Percentiles rank a stretch among this genome's conserved stretches.
Conservation (phyloP, 164 flowering plant genomes). For the Vitis amurensis region DNA sequence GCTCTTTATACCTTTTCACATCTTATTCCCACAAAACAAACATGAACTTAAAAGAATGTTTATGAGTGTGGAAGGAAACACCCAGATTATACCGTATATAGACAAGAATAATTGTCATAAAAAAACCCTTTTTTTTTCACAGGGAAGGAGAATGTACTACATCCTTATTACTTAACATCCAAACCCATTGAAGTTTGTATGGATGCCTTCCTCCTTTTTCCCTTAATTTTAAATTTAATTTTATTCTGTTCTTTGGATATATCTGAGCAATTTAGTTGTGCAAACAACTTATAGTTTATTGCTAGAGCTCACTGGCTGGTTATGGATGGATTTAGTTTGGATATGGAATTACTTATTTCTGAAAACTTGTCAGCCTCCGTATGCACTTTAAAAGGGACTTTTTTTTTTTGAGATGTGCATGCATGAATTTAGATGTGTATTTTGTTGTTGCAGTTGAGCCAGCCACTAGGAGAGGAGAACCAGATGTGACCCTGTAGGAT, state of each 20-base stretch:
- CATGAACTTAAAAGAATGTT: too few relatives aligned
- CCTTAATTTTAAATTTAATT: not conserved
- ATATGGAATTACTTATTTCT: conserved; percentile 20
- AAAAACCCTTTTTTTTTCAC: too few relatives aligned
- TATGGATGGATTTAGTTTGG: conserved; percentile 53
- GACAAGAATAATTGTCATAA: too few relatives aligned
- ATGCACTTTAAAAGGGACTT: too few relatives aligned
- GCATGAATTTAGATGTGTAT: not conserved
- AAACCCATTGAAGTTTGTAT: not conserved
- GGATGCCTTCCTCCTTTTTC: not conserved
- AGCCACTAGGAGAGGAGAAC: conserved; percentile 45
- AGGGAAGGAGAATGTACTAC: too few relatives aligned
- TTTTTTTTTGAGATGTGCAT: not conserved
- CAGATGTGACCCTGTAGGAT: conserved; percentile 42
- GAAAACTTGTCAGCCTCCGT: not conserved
- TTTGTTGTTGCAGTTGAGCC: conserved; percentile 36
- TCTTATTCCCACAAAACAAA: too few relatives aligned
- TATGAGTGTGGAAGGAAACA: too few relatives aligned
- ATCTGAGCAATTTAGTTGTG: conserved; percentile 44
- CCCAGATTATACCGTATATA: too few relatives aligned
- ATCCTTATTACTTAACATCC: too few relatives aligned
- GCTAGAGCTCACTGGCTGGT: conserved; percentile 50
- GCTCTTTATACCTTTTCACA: too few relatives aligned
- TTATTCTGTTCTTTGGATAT: conserved; percentile 24
- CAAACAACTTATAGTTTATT: conserved; percentile 35